Evolutionary conservation across 1,139 yeast genomes (phyloP).

Genomic region (Yamadazyma epiphylla): DNA sequence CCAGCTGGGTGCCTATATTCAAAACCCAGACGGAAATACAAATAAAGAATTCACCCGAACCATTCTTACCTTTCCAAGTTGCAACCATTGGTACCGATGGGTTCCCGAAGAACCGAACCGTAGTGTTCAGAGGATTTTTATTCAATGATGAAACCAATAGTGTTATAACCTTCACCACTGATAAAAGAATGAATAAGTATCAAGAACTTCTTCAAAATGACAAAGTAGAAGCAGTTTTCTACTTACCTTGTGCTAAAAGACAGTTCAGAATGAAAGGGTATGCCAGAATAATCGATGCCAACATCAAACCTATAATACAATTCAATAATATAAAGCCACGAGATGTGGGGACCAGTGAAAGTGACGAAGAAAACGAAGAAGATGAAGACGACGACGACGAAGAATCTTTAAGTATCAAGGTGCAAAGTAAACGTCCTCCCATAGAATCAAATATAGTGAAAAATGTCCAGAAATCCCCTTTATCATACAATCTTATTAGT

Average conservation of each 20-base stretch:
- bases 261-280: conserved; percentile 73
- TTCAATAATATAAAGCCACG: conserved; percentile 22
- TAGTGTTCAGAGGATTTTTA: conserved; percentile 71
- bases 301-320: conserved; percentile 30
- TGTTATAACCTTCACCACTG: conserved; percentile 68
- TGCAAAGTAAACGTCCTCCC: background rate
- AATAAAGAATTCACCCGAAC: conserved; percentile 34
- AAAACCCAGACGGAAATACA: conserved; percentile 41
- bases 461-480: conserved; percentile 12
- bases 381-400: conserved; percentile 4
- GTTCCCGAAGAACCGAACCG: conserved; percentile 65
- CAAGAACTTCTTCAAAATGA: conserved; percentile 49
- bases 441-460: background rate
- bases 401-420: background rate
- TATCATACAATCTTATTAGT: conserved; percentile 24
- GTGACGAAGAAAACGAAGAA: conserved; percentile 9
- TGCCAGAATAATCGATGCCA: conserved; percentile 45
- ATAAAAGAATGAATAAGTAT: conserved; percentile 63
- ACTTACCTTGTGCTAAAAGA: conserved; percentile 55
- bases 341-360: conserved; percentile 11
- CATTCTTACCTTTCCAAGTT: conserved; percentile 60
- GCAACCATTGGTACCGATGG: conserved; percentile 60
- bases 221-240: conserved; percentile 72
- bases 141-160: conserved; percentile 68
- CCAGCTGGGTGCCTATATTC: conserved; percentile 69